These are phyloP conservation scores for Xanthoparmelia taractica DNA, from an alignment of 495 filamentous ascomycete genomes.

Conservation along the genomic window DNA sequence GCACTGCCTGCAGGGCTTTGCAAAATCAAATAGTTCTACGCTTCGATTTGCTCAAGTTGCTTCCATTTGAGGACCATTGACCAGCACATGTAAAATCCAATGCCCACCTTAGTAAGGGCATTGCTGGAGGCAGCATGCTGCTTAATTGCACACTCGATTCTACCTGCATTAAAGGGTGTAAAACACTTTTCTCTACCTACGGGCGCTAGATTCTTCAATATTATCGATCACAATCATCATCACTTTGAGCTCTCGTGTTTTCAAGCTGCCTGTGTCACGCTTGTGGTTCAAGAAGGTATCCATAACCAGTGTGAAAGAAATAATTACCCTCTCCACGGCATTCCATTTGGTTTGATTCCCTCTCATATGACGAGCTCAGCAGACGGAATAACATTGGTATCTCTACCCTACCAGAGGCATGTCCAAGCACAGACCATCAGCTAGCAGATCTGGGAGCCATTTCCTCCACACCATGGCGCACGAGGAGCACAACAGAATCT, in stretches of 20 bases:
- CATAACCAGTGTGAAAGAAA: conserved; percentile 17
- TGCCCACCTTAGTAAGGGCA: not conserved
- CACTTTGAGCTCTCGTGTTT: not conserved
- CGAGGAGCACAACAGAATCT: not conserved
- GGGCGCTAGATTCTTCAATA: not conserved
- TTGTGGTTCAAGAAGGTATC: not conserved
- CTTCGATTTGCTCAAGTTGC: not conserved
- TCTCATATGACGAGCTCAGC: not conserved
- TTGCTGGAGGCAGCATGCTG: not conserved
- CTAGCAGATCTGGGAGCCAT: not conserved
- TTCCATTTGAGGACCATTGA: not conserved
- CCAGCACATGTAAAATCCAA: not conserved
- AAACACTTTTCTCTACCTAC: not conserved
- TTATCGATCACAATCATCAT: not conserved
- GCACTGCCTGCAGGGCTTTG: not conserved
- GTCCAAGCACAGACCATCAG: not conserved
- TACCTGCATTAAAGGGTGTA: too few relatives aligned
- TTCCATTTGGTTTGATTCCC: not conserved
- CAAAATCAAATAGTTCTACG: not conserved
- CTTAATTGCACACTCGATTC: not conserved
- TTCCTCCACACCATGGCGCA: not conserved
- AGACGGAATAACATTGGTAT: not conserved
- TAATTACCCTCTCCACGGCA: conserved; percentile 14
- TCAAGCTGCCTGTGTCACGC: not conserved
- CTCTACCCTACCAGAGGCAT: not conserved